Conservation (phyloP, 2,329 filamentous ascomycete genomes). For the Monilinia aucupariae region DNA sequence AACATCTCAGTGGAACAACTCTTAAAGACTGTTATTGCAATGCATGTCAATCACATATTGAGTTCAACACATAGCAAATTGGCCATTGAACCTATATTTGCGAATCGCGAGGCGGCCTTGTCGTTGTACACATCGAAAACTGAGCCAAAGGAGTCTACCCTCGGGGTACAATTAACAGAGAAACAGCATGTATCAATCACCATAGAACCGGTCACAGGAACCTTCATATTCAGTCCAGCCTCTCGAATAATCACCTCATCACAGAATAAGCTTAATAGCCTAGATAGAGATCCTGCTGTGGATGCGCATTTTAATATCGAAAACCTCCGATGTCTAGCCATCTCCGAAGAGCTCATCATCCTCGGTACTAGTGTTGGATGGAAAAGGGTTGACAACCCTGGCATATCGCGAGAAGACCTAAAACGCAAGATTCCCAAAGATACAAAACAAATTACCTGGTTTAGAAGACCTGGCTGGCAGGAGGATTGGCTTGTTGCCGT, state of each 20-base stretch:
- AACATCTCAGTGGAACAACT: constrained; percentile 69
- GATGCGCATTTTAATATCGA: constrained; percentile 56
- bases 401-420: constrained; percentile 47
- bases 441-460: constrained; percentile 60
- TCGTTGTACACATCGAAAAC: constrained; percentile 51
- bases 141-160: constrained; percentile 60
- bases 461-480: constrained; percentile 67
- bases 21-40: constrained; percentile 67
- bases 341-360: constrained; percentile 56
- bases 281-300: constrained; percentile 48
- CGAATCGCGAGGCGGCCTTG: constrained; percentile 53
- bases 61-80: constrained; percentile 59
- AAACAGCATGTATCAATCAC: constrained; percentile 55
- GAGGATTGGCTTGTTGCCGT: constrained; percentile 67
- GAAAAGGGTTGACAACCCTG: constrained; percentile 42
- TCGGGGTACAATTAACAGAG: constrained; percentile 66
- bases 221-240: constrained; percentile 63
- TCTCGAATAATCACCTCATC: constrained; percentile 50
- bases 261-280: constrained; percentile 60
- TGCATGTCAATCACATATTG: constrained; percentile 69
- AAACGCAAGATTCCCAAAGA: constrained; percentile 56
- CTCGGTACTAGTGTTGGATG: constrained; percentile 61
- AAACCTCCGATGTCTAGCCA: constrained; percentile 53
- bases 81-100: constrained; percentile 54
- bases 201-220: constrained; percentile 75